Percentiles rank a stretch among this genome's conserved stretches.
phyloP scores from a whole-genome alignment of 148 eudicot genomes.

The Rhododendron mucronatum region DNA sequence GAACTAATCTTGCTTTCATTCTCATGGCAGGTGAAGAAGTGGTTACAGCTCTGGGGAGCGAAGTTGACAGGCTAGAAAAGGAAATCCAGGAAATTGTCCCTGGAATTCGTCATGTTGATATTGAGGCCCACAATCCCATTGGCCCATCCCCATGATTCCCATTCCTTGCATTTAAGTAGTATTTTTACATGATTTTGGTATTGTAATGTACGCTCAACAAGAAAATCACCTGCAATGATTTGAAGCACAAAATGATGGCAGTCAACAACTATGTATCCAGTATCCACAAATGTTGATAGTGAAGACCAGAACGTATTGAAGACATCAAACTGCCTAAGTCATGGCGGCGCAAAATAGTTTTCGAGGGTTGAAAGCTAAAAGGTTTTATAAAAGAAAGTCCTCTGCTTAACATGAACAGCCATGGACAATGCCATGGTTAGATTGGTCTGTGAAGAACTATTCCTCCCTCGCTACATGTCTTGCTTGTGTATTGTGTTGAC shows the following conservation, averaged over 20 bases:
- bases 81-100: constrained; percentile 93
- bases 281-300: neutral
- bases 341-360: neutral
- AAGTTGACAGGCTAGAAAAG: constrained; percentile 85
- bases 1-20: neutral
- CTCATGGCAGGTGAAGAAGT: constrained; percentile 80
- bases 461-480: neutral
- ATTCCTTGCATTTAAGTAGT: neutral
- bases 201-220: neutral
- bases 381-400: neutral
- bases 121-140: constrained; percentile 91
- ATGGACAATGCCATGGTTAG: neutral
- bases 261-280: neutral
- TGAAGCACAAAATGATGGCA: neutral
- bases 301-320: neutral
- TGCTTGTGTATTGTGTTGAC: neutral
- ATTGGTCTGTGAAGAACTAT: neutral
- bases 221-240: neutral
- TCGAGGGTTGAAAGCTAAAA: neutral
- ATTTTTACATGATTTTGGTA: neutral
- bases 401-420: too few species aligned
- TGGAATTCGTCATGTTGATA: constrained; percentile 94
- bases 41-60: constrained; percentile 92
- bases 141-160: constrained; percentile 35
- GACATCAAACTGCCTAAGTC: neutral